Evolutionary conservation across 257 asterid species (phyloP).

Genomic region (Henckelia pumila): DNA sequence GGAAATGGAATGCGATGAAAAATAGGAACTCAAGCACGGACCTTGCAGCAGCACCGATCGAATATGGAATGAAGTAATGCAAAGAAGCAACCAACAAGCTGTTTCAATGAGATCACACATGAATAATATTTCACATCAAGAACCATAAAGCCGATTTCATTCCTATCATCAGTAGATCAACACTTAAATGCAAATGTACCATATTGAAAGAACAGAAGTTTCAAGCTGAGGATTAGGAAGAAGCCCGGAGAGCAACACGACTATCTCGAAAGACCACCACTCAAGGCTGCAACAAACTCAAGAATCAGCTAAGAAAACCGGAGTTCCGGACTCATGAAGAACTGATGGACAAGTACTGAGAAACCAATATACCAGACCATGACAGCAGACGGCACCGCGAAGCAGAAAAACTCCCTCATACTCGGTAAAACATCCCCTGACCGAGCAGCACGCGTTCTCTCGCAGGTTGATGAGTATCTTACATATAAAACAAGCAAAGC

Average conservation of each 20-base stretch:
- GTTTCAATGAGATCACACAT: slow-evolving; percentile 20
- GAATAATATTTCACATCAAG: background rate
- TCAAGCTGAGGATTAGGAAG: slow-evolving; percentile 61
- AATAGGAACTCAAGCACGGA: slow-evolving; percentile 4
- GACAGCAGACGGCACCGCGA: slow-evolving; percentile 41
- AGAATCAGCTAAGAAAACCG: background rate
- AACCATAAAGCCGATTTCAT: background rate
- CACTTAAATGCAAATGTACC: slow-evolving; percentile 24
- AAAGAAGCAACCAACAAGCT: slow-evolving; percentile 50
- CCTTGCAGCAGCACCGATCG: slow-evolving; percentile 69
- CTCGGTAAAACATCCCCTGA: slow-evolving; percentile 27
- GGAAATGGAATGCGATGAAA: background rate
- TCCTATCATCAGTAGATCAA: background rate
- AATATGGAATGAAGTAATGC: slow-evolving; percentile 57
- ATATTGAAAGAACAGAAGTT: slow-evolving; percentile 52
- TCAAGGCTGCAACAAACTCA: slow-evolving; percentile 37
- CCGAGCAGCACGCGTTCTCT: slow-evolving; percentile 25
- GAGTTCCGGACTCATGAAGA: background rate
- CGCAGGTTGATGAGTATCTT: slow-evolving; percentile 39
- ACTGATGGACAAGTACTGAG: background rate
- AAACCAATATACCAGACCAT: slow-evolving; percentile 41
- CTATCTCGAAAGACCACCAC: slow-evolving; percentile 57
- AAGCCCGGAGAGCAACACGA: slow-evolving; percentile 54
- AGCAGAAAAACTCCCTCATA: slow-evolving; percentile 35
- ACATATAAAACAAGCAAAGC: too few relatives aligned